phyloP scores from a whole-genome alignment of 2,329 filamentous ascomycete species.

The Anthostomella pinea region DNA sequence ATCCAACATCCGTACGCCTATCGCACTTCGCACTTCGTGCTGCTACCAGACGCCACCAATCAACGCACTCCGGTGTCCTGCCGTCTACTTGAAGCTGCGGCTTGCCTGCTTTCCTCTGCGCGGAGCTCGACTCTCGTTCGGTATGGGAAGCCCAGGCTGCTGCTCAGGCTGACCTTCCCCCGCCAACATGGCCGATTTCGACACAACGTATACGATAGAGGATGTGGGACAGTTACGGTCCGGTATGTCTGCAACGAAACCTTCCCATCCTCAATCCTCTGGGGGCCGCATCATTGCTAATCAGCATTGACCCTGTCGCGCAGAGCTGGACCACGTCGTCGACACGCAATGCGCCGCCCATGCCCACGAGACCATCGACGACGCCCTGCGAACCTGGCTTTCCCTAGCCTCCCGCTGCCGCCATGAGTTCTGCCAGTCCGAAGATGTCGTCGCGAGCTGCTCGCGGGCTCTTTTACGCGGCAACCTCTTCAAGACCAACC shows the following conservation, averaged over 20 bases:
- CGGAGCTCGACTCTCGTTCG: conserved; percentile 17
- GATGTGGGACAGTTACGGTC: conserved; percentile 87
- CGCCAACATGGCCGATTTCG: conserved; percentile 57
- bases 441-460: conserved; percentile 78
- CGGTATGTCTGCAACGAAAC: conserved; percentile 52
- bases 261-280: conserved; percentile 4
- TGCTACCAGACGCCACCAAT: no score
- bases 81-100: no score
- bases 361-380: conserved; percentile 67
- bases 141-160: conserved; percentile 22
- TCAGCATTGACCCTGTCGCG: conserved; percentile 3
- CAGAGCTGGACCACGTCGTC: conserved; percentile 49
- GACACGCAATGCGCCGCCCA: conserved; percentile 41
- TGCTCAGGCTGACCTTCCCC: conserved; percentile 18
- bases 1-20: no score
- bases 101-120: no score
- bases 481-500: conserved; percentile 68
- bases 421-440: conserved; percentile 70
- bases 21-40: no score
- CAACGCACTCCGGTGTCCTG: no score
- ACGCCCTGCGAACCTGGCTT: conserved; percentile 81
- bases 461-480: conserved; percentile 76
- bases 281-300: conserved; percentile 1
- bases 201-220: conserved; percentile 67
- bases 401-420: conserved; percentile 72